Base-by-base conservation (phyloP, 441 rosid species). In the Eutrema salsugineum region DNA sequence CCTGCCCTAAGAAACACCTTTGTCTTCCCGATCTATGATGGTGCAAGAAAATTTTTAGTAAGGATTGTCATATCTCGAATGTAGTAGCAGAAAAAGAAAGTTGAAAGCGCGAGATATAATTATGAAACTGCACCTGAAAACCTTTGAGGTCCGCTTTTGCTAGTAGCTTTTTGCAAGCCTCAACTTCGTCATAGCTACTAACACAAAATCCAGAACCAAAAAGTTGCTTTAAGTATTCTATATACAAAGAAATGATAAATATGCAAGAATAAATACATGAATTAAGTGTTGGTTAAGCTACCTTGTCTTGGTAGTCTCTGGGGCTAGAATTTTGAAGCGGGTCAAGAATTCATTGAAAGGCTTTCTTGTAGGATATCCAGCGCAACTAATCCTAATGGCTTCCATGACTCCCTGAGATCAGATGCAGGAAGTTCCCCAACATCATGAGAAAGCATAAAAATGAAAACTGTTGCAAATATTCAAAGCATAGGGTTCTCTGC, bases 351-450 rank as follows among this genome's bases (percentile, higher is more conserved):
- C 99, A 65, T 76, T 78, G 75, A 93, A 96, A 22, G 79, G 60
- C 84, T 85, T 96, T 79, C 99, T 83, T 40, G 97, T 88, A 46
- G 99, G 98, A 81, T 83, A 96, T 72, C 98, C 98, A 46, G 97
- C 98, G 77, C 99, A 96, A 64, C 98, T 96, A 71, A 96, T 96
- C 82, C 99, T 87, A 73, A 96, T 93, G 72, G 98, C 99, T 80
- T 96, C 98, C 97, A 96, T 86, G 73, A 96, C 99, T 68, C 98
- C 99, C 99, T 96, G 74, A 49, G 80, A 63, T 68, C 43, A 64
- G 40, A 63, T 63, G 16, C 55, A 64, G 39, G 19, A 70, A 57
- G 35, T 64, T 64, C 19, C 71, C 39, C 15, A 62, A 19, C 44
- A 48, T 12, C 35, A 61, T 44, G 8, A 2, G 47, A 62, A 68